Evolutionary conservation across 495 filamentous ascomycete genomes (phyloP), one percentile per base, ranked within the genome.

Genomic region (Saxispiralis lemnorum): DNA sequence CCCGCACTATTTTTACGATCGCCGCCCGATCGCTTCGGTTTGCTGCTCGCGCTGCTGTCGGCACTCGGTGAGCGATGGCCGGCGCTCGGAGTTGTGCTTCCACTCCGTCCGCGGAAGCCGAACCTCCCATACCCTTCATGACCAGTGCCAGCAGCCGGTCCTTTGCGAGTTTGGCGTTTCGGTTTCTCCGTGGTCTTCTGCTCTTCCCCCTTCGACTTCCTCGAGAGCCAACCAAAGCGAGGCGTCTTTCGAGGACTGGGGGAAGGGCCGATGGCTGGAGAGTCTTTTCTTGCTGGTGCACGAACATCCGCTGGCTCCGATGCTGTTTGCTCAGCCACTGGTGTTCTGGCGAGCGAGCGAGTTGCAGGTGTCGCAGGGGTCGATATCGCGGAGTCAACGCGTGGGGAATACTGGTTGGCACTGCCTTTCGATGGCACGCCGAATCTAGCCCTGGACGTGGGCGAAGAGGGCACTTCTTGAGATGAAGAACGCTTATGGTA

Each of bases 101-200:
- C 72, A 49, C 77, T 81, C 31, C 76, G 69, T 30, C 77, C 71
- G 38, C 72, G 67, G 9, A 65, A 52, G 2, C 63, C 71, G 67
- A 73, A 92, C 55, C 73, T 79, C 7, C 86, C 84, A 57, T 96
- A 96, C 35, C 88, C 89, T 64, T 96, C 89, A 59, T 96, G 85
- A 1, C 89, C 89, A 28, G 92, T 99, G 30, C 89, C 92, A 21
- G 89, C 89, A 6, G 70, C 72, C 14, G 89, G 89, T 0, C 89
- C 92, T 60, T 88, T 93, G 42, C 80, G 75, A 12, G 60, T 32
- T 5, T 64, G 44, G 49, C 75, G 80, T 16, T 75, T 68, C 24
- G 65, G 68, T 42, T 64, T 68, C 10, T 75, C 72, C 2, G 56
- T 46, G n/a, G 63, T 52, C 2, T 56, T 54, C n/a, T 57, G 47